Evolutionary conservation across 495 filamentous ascomycete species (phyloP), one percentile per base, ranked within the genome.

Genomic region (Penicillium paradoxum): DNA sequence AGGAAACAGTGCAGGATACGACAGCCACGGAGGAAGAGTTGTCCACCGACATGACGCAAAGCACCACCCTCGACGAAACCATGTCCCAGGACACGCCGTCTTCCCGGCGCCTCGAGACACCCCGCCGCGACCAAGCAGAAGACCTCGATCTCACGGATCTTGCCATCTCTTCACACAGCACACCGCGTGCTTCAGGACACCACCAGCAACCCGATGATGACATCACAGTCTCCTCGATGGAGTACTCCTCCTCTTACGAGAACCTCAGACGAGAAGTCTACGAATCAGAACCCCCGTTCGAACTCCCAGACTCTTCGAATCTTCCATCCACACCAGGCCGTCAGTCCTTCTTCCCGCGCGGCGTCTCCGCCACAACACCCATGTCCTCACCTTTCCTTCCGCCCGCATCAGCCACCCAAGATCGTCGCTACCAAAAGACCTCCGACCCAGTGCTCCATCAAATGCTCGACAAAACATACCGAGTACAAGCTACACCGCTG

Each of bases 401-500:
- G 1, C 81, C 68, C 14, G 63, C 72, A 46, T 71, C 56, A 45
- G 57, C 60, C 58, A 57, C 62, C 62, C 69, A 62, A 61, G 74
- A 56, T 18, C 42, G 51, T 48, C 50, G 55, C 53, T 49, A 66
- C 51, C 57, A 63, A 53, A 74, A 78, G 67, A 48, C 64, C 73
- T 60, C 70, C 19, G 90, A 96, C 64, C 82, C 85, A 1, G 77
- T 98, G 6, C 75, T 98, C 10, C 93, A 98, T 65, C 86, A 86
- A 52, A 76, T 97, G 32, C 82, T 90, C 7, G 89, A 97, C 72
- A 96, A 93, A 65, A 97, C 87, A 38, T 98, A 95, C 69, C 88
- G 95, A 25, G 72, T 98, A 1, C 87, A 90, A 72, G 91, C 93
- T 11, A 98, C 93, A 8, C 95, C 93, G 0, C 83, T 89, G 45